Evolutionary conservation across 2,329 filamentous ascomycete genomes (phyloP).

Genomic region (Aphanocladium album): DNA sequence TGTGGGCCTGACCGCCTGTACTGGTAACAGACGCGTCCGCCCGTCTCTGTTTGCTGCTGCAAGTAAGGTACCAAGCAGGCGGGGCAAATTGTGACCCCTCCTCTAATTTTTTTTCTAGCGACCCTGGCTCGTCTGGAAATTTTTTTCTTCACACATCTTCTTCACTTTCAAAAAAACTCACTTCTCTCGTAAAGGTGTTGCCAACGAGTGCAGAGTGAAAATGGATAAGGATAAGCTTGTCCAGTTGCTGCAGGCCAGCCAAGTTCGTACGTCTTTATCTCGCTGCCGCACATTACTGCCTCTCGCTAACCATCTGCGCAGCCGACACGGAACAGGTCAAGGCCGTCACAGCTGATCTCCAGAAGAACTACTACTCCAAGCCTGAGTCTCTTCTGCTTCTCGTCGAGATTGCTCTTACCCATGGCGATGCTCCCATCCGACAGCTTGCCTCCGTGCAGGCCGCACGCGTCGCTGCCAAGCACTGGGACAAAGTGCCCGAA

Average conservation of each 20-base stretch:
- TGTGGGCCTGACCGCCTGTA: slow-evolving; percentile 1
- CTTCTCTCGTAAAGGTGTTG: slow-evolving; percentile 2
- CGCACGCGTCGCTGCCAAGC: slow-evolving; percentile 73
- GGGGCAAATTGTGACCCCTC: slow-evolving; percentile 14
- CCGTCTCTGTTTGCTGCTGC: not conserved
- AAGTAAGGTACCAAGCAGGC: slow-evolving; percentile 10
- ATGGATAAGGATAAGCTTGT: slow-evolving; percentile 68
- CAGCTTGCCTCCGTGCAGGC: slow-evolving; percentile 92
- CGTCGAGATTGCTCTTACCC: slow-evolving; percentile 80
- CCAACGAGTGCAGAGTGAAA: slow-evolving; percentile 17
- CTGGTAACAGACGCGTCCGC: not conserved
- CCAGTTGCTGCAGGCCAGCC: slow-evolving; percentile 78
- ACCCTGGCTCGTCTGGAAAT: slow-evolving; percentile 10
- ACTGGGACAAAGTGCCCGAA: slow-evolving; percentile 71
- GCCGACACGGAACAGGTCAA: slow-evolving; percentile 88
- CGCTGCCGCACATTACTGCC: not conserved
- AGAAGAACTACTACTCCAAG: slow-evolving; percentile 88
- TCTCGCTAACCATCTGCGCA: slow-evolving; percentile 38
- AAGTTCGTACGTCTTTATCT: slow-evolving; percentile 64
- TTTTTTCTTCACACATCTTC: slow-evolving; percentile 10
- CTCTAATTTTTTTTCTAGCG: slow-evolving; percentile 11
- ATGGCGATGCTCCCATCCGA: slow-evolving; percentile 66
- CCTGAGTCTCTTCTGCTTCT: slow-evolving; percentile 80
- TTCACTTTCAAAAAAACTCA: slow-evolving; percentile 4
- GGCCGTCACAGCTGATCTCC: slow-evolving; percentile 81